phyloP scores from a whole-genome alignment of 441 rosid species.

The Erysimum cheiri region DNA sequence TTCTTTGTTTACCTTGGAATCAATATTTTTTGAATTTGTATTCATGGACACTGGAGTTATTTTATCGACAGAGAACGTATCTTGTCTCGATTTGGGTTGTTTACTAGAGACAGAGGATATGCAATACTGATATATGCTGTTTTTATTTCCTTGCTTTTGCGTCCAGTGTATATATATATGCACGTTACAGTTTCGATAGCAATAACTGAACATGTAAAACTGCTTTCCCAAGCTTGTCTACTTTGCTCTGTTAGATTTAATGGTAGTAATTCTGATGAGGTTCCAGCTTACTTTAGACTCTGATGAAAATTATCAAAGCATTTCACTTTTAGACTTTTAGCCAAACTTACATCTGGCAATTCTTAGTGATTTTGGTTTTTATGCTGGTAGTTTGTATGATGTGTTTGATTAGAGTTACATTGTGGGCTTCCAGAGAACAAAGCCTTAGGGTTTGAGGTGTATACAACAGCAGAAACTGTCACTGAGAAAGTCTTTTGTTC shows the following conservation, averaged over 20 bases:
- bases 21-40: background rate
- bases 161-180: background rate
- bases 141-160: background rate
- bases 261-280: constrained; percentile 2
- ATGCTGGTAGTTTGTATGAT: background rate
- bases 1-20: background rate
- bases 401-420: background rate
- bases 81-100: background rate
- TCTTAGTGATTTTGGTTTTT: background rate
- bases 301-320: background rate
- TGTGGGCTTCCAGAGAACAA: background rate
- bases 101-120: constrained; percentile 1
- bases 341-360: background rate
- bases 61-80: background rate
- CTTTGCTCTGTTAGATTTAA: background rate
- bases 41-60: background rate
- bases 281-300: background rate
- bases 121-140: background rate
- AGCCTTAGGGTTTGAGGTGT: too few relatives aligned
- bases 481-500: background rate
- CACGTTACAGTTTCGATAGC: too few relatives aligned
- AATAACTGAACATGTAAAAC: background rate
- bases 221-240: constrained; percentile 1
- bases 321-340: background rate
- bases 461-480: background rate